These are phyloP conservation scores for Talaromyces nanjingensis DNA, from an alignment of 495 filamentous ascomycete species.

Conservation along the genomic window DNA sequence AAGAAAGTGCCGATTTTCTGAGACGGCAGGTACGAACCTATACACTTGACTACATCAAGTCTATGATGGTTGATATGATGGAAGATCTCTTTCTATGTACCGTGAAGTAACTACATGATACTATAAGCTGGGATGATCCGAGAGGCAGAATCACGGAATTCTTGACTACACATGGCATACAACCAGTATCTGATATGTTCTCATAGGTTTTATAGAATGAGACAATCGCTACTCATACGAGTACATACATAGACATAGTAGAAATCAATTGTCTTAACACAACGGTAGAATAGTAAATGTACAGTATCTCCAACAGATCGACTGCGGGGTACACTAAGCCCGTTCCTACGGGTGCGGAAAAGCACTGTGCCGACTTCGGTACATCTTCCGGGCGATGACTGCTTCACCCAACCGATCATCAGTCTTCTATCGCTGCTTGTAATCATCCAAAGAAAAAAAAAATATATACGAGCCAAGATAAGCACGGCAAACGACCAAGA, in stretches of 20 bases:
- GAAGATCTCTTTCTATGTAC: not conserved
- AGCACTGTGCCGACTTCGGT: not conserved
- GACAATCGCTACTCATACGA: no score
- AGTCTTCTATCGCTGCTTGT: not conserved
- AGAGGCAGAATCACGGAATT: no score
- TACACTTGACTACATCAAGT: not conserved
- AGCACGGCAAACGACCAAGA: no score
- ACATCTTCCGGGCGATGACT: not conserved
- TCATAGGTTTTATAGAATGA: no score
- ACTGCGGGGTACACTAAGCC: conserved; percentile 1
- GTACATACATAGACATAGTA: no score
- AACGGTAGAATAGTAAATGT: not conserved
- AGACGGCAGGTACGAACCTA: not conserved
- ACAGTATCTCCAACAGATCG: not conserved
- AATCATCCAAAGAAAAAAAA: no score
- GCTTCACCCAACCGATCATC: not conserved
- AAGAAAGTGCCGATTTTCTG: not conserved
- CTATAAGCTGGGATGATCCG: no score
- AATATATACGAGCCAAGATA: no score
- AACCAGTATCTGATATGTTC: not conserved
- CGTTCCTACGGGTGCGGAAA: conserved; percentile 2
- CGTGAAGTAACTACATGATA: not conserved
- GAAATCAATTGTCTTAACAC: not conserved
- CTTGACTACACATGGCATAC: not conserved
- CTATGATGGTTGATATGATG: not conserved